Evolutionary conservation across 768 basidiomycete species (phyloP).

Genomic region (Boletus pseudopeckii): DNA sequence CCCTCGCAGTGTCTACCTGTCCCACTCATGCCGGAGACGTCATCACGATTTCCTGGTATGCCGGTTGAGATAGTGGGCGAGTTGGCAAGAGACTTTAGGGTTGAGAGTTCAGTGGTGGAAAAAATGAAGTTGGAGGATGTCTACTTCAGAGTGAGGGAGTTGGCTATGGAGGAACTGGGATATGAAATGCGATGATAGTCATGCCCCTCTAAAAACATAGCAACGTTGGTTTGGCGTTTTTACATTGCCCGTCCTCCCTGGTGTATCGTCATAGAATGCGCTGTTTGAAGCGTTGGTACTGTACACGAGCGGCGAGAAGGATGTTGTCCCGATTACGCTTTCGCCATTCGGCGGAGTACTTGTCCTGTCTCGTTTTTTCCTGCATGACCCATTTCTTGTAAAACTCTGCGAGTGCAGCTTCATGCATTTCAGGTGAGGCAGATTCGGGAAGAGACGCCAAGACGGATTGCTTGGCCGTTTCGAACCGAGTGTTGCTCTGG

Average conservation of each 20-base stretch:
- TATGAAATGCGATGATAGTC: conserved; percentile 30
- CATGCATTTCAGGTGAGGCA: conserved; percentile 51
- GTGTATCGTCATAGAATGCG: conserved; percentile 25
- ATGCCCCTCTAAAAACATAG: not conserved
- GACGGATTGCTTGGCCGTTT: conserved; percentile 59
- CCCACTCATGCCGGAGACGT: conserved; percentile 58
- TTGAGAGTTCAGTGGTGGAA: conserved; percentile 57
- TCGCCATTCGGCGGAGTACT: conserved; percentile 67
- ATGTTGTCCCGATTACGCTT: conserved; percentile 57
- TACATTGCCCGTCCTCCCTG: not conserved
- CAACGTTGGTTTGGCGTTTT: not conserved
- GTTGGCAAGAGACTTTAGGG: conserved; percentile 55
- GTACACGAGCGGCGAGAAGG: conserved; percentile 53
- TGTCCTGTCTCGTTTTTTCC: conserved; percentile 53
- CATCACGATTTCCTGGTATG: conserved; percentile 72
- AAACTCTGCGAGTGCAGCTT: conserved; percentile 69
- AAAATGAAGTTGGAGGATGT: conserved; percentile 55
- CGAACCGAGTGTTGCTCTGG: conserved; percentile 80
- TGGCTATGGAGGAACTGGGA: conserved; percentile 50
- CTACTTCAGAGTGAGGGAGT: conserved; percentile 59
- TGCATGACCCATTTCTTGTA: conserved; percentile 73
- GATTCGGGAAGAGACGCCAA: conserved; percentile 53
- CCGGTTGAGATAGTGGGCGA: conserved; percentile 61
- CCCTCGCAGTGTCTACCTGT: conserved; percentile 58
- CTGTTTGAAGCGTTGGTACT: conserved; percentile 42